phyloP scores from a whole-genome alignment of 176 grass and related monocot genomes.

The Carex myosuroides region DNA sequence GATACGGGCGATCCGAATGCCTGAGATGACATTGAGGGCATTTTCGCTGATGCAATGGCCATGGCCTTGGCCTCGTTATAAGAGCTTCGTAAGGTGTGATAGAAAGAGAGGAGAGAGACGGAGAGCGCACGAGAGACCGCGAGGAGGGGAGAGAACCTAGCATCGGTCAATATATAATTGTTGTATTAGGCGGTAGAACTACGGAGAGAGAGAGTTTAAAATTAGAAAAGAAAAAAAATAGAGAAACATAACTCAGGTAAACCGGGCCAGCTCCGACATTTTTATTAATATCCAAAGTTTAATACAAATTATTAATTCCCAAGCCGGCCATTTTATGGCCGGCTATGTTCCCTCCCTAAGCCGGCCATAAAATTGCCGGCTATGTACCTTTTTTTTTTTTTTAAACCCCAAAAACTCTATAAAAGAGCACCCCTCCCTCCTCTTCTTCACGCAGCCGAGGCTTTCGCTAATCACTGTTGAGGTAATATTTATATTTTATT shows the following conservation, averaged over 20 bases:
- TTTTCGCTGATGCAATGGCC: conserved; percentile 7
- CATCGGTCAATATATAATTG: background rate
- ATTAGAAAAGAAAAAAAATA: conserved; percentile 18
- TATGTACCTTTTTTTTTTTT: no score
- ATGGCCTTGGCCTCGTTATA: background rate
- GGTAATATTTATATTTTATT: no score
- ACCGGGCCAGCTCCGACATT: background rate
- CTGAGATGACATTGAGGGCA: background rate
- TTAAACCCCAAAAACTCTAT: no score
- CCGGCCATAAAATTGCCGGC: no score
- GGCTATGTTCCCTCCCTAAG: no score
- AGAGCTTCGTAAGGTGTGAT: background rate
- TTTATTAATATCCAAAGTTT: no score
- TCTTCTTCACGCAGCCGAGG: no score
- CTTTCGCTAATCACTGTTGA: no score
- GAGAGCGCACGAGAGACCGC: background rate
- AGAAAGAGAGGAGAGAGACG: background rate
- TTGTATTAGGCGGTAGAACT: background rate
- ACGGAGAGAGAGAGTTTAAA: background rate
- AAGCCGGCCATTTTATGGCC: no score
- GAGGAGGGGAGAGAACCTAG: background rate
- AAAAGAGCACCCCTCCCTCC: no score
- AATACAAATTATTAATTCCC: no score
- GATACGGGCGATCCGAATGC: background rate
- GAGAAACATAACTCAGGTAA: background rate